Base-by-base conservation (phyloP, 1,284 basidiomycete genomes). In the Pseudozyma tsukubaensis region DNA sequence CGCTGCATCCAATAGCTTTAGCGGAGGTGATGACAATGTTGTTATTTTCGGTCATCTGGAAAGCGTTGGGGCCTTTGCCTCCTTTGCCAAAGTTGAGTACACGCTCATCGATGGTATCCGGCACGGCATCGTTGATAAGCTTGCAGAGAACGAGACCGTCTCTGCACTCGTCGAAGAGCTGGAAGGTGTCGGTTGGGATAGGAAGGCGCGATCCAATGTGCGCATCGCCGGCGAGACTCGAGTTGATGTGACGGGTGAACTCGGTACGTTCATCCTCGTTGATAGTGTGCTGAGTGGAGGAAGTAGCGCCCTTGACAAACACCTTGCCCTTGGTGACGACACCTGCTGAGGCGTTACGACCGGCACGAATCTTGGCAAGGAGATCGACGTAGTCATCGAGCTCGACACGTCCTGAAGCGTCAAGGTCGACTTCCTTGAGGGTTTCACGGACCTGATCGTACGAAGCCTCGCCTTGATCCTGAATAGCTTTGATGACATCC, bases 11-110 rank as follows among this genome's bases (percentile, higher is more conserved):
- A 77, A 99, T 98, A 85, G 93, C 96, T 86, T 97, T 96, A 45
- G 96, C 91, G 36, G 97, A 99, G 11, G 93, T 92, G 86, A 99
- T 97, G 84, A 99, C 96, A 80, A 99, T 96, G 86, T 98, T 99
- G 88, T 99, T 98, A 88, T 99, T 99, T 86, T 99, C 96, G 0
- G 96, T 98, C 85, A 97, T 97, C 84, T 98, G 94, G 90, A 99
- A 99, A 94, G 97, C 63, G 95, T 89, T 19, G 90, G 90, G 78
- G 72, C 83, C 83, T 75, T 87, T 87, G 45, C 85, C 86, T 16
- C 67, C 84, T 24, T 85, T 83, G 54, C 79, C 82, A 42, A 75
- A 68, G 88, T 99, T 99, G 78, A 99, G 88, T 5, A 98, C 96
- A 89, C 96, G 95, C 78, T 91, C 92, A 86, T 99, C 96, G 86